These are phyloP conservation scores for Aspergillus sp. DNA, from an alignment of 2,329 filamentous ascomycete species.

Conservation along the genomic window DNA sequence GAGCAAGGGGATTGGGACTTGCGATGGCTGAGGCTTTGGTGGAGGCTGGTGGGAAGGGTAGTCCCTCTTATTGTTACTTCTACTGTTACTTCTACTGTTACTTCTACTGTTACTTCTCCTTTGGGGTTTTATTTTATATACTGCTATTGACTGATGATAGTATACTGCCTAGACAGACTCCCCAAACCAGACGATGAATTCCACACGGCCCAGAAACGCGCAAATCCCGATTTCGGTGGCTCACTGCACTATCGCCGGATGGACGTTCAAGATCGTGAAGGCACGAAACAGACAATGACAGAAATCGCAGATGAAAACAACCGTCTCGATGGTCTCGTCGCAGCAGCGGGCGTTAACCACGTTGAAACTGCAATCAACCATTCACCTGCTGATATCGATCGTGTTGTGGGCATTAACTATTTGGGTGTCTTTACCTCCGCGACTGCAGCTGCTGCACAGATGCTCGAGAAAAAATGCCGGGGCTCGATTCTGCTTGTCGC, in stretches of 20 bases:
- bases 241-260: slow-evolving; percentile 43
- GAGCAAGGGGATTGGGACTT: slow-evolving; percentile 39
- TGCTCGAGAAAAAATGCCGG: slow-evolving; percentile 45
- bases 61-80: neutral
- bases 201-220: slow-evolving; percentile 30
- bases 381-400: slow-evolving; percentile 35
- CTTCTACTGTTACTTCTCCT: too few relatives aligned
- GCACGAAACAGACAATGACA: slow-evolving; percentile 31
- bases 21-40: slow-evolving; percentile 44
- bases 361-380: slow-evolving; percentile 37
- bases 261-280: slow-evolving; percentile 39
- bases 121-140: too few relatives aligned
- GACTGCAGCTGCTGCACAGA: slow-evolving; percentile 44
- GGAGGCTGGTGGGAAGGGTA: slow-evolving; percentile 45
- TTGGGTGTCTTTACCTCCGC: slow-evolving; percentile 47
- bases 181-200: slow-evolving; percentile 42
- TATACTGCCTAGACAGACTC: slow-evolving; percentile 46
- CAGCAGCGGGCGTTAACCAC: slow-evolving; percentile 41
- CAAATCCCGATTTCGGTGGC: slow-evolving; percentile 32
- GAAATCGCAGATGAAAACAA: slow-evolving; percentile 29
- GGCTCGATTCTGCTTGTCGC: slow-evolving; percentile 48
- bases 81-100: neutral
- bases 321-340: slow-evolving; percentile 38
- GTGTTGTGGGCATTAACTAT: slow-evolving; percentile 47
- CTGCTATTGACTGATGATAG: slow-evolving; percentile 16